Conservation (phyloP, 805 yeast species). For the Candida broadrunensis region DNA sequence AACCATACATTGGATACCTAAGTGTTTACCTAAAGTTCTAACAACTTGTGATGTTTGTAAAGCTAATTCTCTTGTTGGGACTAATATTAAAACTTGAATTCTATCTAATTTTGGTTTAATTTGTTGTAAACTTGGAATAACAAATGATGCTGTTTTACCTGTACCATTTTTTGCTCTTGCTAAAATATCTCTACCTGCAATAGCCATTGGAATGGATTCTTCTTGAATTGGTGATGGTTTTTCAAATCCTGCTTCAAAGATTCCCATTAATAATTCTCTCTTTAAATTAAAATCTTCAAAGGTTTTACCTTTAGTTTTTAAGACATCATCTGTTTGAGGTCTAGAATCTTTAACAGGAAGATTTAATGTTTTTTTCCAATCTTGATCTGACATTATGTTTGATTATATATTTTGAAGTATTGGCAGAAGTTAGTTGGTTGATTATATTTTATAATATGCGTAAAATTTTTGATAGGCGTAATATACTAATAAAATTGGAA, state of each 20-base stretch:
- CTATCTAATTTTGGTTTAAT: constrained; percentile 79
- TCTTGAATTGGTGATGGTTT: constrained; percentile 98
- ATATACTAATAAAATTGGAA: too few species aligned
- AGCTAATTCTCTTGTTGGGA: constrained; percentile 97
- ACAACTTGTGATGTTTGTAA: constrained; percentile 97
- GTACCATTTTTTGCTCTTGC: constrained; percentile 99
- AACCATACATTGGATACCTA: constrained; percentile 92
- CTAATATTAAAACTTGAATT: constrained; percentile 89
- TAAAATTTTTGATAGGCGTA: too few species aligned
- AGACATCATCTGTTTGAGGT: constrained; percentile 95
- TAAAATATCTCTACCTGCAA: constrained; percentile 91
- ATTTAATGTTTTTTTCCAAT: constrained; percentile 73
- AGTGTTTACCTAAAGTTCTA: constrained; percentile 90
- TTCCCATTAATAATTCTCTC: constrained; percentile 95
- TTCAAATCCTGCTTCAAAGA: constrained; percentile 98
- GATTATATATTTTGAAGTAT: too few species aligned
- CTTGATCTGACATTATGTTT: constrained; percentile 7
- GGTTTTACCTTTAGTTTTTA: constrained; percentile 82
- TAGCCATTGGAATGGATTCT: constrained; percentile 92
- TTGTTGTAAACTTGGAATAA: constrained; percentile 88
- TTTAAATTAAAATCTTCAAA: constrained; percentile 91
- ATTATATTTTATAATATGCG: too few species aligned
- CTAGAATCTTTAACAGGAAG: constrained; percentile 85
- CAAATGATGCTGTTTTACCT: constrained; percentile 97
- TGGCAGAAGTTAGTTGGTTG: too few species aligned